Conservation (phyloP, 331 rosid species). For the Pyrus hybrid region DNA sequence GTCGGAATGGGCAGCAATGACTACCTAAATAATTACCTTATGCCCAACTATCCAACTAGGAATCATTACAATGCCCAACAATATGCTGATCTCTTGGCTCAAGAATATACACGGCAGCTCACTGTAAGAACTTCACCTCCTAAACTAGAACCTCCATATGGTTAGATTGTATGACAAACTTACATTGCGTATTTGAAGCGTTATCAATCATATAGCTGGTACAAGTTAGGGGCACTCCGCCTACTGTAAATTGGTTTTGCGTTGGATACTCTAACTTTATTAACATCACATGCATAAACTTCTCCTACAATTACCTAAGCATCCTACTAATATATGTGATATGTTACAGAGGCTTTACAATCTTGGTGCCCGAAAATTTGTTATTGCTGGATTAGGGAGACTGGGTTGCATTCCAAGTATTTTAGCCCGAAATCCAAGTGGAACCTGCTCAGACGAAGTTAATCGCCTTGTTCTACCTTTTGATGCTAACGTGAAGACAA, state of each 20-base stretch:
- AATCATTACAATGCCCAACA: constrained; percentile 56
- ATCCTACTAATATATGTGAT: neutral
- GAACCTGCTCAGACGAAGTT: constrained; percentile 63
- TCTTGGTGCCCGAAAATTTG: constrained; percentile 82
- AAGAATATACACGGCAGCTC: constrained; percentile 48
- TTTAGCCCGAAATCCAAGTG: constrained; percentile 52
- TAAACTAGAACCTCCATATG: neutral
- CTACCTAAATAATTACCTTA: constrained; percentile 83
- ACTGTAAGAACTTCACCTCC: constrained; percentile 33
- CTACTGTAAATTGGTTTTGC: neutral
- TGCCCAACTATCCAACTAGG: constrained; percentile 75
- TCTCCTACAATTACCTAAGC: neutral
- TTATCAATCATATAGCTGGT: too few relatives aligned
- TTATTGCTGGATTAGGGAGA: constrained; percentile 52
- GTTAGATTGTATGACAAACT: neutral
- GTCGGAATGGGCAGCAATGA: constrained; percentile 97
- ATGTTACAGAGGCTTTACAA: constrained; percentile 57
- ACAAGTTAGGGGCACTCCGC: neutral
- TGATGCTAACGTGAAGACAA: constrained; percentile 54
- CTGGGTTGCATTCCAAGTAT: constrained; percentile 92
- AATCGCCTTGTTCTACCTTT: constrained; percentile 56
- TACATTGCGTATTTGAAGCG: neutral
- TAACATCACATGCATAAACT: too few relatives aligned
- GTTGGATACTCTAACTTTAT: neutral
- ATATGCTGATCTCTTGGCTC: constrained; percentile 64